Evolutionary conservation across 78 protist species (phyloP), one percentile per base, ranked within the genome.

Genomic region (Acrasis kona): DNA sequence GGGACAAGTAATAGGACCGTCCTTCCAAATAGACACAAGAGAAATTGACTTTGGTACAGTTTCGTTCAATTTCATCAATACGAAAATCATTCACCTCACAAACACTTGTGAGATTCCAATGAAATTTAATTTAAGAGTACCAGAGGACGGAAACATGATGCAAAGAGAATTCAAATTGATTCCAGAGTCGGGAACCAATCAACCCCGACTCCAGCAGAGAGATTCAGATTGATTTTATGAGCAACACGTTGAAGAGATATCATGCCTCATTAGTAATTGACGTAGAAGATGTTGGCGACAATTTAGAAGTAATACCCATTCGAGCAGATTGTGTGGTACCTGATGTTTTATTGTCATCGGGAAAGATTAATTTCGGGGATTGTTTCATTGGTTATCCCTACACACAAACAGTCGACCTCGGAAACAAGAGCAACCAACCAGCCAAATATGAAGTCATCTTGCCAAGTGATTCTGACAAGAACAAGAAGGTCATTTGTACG

Each of bases 61-160:
- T 19, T 41, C 80, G 31, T 72, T 58, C 30, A 84, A 77, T 42
- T 80, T 87, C 69, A 4, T 57, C 42, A 5, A 0, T 58, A 10
- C 70, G 28, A 0, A 19, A 28, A 0, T 2, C 29, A n/a, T 83
- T 65, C 1, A 29, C 30, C 32, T 80, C 27, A 9, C 8, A 70
- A 87, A 87, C 79, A 79, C 92, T 10, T 68, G 79, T 35, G 85
- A 83, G n/a, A 83, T 87, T 70, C 84, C 87, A 31, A 66, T 87
- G 74, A 68, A 50, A 30, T 82, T 39, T 69, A 2, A 19, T 31
- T 67, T 87, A 6, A 73, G 85, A 41, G 36, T 87, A 4, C 85
- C 84, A 1, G 72, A 58, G 10, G 88, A 78, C 41, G 66, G 27
- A 2, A 2, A 32, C 19, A n/a, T n/a, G n/a, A 57, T 9, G 32